Evolutionary conservation across 2,329 filamentous ascomycete species (phyloP), one percentile per base, ranked within the genome.

Genomic region (Allantophomopsis lycopodina): DNA sequence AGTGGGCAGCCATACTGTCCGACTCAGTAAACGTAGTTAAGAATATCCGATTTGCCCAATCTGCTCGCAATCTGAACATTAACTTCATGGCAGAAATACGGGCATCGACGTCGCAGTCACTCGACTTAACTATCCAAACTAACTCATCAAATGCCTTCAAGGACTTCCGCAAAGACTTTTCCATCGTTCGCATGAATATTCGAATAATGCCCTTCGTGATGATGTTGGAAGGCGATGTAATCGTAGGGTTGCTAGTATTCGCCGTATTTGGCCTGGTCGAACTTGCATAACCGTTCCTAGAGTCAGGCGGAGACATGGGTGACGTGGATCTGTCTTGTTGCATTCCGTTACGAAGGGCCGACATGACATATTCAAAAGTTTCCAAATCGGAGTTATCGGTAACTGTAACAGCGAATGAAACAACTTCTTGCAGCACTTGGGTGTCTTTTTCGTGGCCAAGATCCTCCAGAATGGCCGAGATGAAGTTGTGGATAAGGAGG

Each of bases 11-110:
- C 17, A 94, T 64, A 39, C 75, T 76, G 46, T 80, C 75, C 20
- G 77, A 81, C 54, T 94, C 85, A 2, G 80, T 75, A 21, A 75
- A 71, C 28, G 73, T 61, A 7, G 76, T 76, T 39, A 94, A 64
- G 42, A 81, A 85, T 4, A 95, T 71, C 35, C 79, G 73, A 47
- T 88, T 76, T 8, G 81, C 76, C 55, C 82, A 85, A 58, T 94
- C 86, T 16, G 86, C 85, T 42, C 88, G 75, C 21, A 95, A 63
- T 34, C 88, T 76, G 55, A 93, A 89, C 2, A 95, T 64, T 34
- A 89, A 61, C 51, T 84, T 86, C 66, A 88, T 74, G 2, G 80
- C 78, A 11, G 77, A 79, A 18, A 91, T 62, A 6, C 83, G 78
- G 38, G 82, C 78, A 57, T 84, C 78, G 6, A 70, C 64, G 43